Percentiles rank a stretch among this genome's conserved stretches.
Evolutionary conservation across 352 stramenopile species (phyloP).

Genomic region (Phytophthora pisi): DNA sequence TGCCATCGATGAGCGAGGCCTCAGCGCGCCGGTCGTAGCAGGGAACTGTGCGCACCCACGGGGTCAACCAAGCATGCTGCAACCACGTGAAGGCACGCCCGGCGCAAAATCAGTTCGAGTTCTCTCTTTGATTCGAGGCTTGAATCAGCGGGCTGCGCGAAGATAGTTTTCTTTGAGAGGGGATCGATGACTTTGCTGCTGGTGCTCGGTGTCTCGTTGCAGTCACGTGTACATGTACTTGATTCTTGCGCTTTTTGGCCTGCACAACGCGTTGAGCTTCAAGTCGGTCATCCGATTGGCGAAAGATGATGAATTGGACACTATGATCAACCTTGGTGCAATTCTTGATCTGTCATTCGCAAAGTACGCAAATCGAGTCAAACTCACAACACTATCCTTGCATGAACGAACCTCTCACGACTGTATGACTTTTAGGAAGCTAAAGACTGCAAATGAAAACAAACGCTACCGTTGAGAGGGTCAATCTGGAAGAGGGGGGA

Average conservation of each 20-base stretch:
- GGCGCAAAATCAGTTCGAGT: neutral
- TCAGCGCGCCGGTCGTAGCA: too few relatives aligned
- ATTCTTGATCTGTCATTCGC: too few relatives aligned
- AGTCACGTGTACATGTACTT: too few relatives aligned
- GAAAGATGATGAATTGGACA: neutral
- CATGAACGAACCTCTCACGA: conserved; percentile 20
- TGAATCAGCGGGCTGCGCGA: too few relatives aligned
- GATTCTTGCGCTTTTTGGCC: too few relatives aligned
- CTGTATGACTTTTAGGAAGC: conserved; percentile 16
- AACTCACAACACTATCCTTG: neutral
- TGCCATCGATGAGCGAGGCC: neutral
- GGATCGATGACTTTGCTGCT: too few relatives aligned
- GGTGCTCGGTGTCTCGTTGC: too few relatives aligned
- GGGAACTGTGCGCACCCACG: too few relatives aligned
- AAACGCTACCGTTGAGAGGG: conserved; percentile 12
- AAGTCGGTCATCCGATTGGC: neutral
- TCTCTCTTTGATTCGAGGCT: neutral
- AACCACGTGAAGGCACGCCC: too few relatives aligned
- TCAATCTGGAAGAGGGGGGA: conserved; percentile 5
- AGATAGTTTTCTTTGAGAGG: too few relatives aligned
- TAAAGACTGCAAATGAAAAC: conserved; percentile 22
- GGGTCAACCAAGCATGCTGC: too few relatives aligned
- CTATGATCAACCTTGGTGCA: too few relatives aligned
- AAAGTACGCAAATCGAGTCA: neutral
- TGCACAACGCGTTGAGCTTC: neutral